Evolutionary conservation across 2,329 filamentous ascomycete genomes (phyloP), one percentile per base, ranked within the genome.

Genomic region (Cladosporium austrohemisphaericum): DNA sequence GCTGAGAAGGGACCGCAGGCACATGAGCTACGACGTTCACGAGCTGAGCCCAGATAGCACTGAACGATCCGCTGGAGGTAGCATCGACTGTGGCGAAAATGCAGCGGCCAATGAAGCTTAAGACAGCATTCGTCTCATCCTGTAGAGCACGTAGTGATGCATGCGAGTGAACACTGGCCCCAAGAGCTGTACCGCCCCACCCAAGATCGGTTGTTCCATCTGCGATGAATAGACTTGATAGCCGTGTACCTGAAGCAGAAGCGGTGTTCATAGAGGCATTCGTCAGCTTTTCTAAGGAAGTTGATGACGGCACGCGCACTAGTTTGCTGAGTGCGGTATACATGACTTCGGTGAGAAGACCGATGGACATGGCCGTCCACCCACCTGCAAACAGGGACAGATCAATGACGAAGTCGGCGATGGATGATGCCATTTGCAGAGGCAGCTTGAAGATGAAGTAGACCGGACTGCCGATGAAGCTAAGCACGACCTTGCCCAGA

Each of bases 381-480:
- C 63, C 63, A 16, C 81, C 71, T 25, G 81, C 61, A 31, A 87
- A 78, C n/a, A 93, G 76, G 3, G 78, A 76, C 4, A 81, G 70
- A 63, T 97, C 92, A 54, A 95, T 85, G 23, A 90, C 67, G 36
- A 95, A 76, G 60, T 90, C 90, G n/a, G 86, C 86, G 32, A 84
- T 66, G 48, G 82, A 80, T 35, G 91, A 87, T 8, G 90, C 64
- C 32, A 90, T 76, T 40, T 82, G 81, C 4, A 95, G 72, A 3
- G 92, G 83, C 11, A 89, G 78, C 65, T 81, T 82, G 54, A 86
- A 63, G 43, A 82, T 65, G 23, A 83, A 72, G n/a, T 77, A 73
- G 29, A 88, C 72, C 2, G 92, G 92, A 57, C 90, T 89, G 10
- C 87, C 88, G 19, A 92, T 66, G 41, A 91, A 74, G 64, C 92